Percentiles rank a stretch among this genome's conserved stretches.
Conservation (phyloP, 179 eudicot species). For the Nepenthes alata region DNA sequence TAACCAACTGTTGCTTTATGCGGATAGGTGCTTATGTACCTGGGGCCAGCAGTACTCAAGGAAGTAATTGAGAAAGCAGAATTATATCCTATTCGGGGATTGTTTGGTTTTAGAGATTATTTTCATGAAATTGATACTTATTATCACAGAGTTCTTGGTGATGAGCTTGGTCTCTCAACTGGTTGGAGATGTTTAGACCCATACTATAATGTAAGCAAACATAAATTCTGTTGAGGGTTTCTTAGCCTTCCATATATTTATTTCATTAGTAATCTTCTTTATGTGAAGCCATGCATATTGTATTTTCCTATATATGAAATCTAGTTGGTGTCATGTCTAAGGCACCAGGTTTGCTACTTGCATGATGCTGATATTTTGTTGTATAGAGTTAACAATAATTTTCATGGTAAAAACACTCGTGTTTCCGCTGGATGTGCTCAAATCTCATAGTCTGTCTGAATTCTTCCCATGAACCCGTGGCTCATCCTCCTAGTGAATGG, state of each 20-base stretch:
- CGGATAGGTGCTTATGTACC: constrained; percentile 60
- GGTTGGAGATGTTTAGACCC: constrained; percentile 75
- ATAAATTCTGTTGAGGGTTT: background rate
- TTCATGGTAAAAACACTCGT: too few species aligned
- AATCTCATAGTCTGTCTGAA: too few species aligned
- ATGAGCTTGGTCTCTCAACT: constrained; percentile 75
- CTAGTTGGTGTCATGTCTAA: too few species aligned
- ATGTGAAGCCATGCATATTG: too few species aligned
- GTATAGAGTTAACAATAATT: too few species aligned
- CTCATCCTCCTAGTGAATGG: too few species aligned
- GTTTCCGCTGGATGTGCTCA: too few species aligned
- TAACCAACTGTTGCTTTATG: constrained; percentile 11
- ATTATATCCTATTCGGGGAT: constrained; percentile 72
- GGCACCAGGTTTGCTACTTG: too few species aligned
- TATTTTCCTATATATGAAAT: too few species aligned
- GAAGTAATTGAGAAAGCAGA: constrained; percentile 71
- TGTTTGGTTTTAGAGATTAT: constrained; percentile 63
- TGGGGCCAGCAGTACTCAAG: constrained; percentile 60
- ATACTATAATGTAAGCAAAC: constrained; percentile 59
- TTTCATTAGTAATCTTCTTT: background rate
- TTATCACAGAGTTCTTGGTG: constrained; percentile 59
- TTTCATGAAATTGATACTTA: constrained; percentile 70
- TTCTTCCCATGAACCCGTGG: too few species aligned
- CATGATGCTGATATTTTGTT: too few species aligned
- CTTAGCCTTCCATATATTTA: background rate